These are phyloP conservation scores for Boletus subparvulus DNA, from an alignment of 768 basidiomycete species.

Conservation along the genomic window DNA sequence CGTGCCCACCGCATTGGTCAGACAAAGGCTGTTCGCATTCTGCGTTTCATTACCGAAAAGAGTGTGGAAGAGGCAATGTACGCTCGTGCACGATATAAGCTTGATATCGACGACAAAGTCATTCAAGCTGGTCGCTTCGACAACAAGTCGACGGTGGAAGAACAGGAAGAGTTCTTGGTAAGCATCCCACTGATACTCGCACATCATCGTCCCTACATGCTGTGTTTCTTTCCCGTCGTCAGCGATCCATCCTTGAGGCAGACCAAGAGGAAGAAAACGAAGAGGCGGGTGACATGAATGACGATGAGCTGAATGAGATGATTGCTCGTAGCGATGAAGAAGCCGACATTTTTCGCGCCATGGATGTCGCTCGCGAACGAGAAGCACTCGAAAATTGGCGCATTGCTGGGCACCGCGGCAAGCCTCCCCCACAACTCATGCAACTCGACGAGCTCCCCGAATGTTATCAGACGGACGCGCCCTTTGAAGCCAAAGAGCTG, in stretches of 20 bases:
- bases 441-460: constrained; percentile 88
- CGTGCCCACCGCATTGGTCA: constrained; percentile 99
- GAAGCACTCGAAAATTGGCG: constrained; percentile 67
- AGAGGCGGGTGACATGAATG: constrained; percentile 89
- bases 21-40: constrained; percentile 94
- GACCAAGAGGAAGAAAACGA: constrained; percentile 90
- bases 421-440: constrained; percentile 74
- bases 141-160: constrained; percentile 96
- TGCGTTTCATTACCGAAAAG: constrained; percentile 96
- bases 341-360: constrained; percentile 66
- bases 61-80: constrained; percentile 99
- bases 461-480: constrained; percentile 84
- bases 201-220: neutral
- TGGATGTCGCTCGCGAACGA: constrained; percentile 80
- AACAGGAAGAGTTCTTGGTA: constrained; percentile 94
- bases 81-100: constrained; percentile 90
- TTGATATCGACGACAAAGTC: constrained; percentile 98
- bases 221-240: constrained; percentile 9
- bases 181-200: constrained; percentile 21
- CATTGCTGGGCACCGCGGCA: constrained; percentile 70
- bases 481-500: constrained; percentile 66
- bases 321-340: constrained; percentile 87
- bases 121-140: constrained; percentile 99
- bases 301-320: constrained; percentile 92
- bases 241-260: constrained; percentile 89